These are phyloP conservation scores for Ogataea degrootiae DNA, from an alignment of 805 yeast species.

Conservation along the genomic window DNA sequence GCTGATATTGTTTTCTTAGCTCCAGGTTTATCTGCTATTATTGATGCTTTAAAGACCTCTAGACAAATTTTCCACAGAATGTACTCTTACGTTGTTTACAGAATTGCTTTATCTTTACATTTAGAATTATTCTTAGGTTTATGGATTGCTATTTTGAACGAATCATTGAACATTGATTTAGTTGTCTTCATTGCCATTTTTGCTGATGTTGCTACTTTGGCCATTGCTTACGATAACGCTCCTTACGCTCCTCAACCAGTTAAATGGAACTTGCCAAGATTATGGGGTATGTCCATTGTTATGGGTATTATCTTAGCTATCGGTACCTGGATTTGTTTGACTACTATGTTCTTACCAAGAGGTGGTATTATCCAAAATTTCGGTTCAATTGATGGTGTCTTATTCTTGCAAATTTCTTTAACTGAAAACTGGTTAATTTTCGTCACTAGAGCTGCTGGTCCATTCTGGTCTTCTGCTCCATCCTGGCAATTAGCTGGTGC, in stretches of 20 bases:
- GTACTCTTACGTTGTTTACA: constrained; percentile 97
- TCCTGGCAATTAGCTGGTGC: constrained; percentile 97
- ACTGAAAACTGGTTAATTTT: constrained; percentile 97
- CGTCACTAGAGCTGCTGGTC: constrained; percentile 96
- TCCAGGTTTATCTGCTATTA: constrained; percentile 92
- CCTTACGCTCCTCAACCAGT: constrained; percentile 91
- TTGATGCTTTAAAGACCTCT: constrained; percentile 91
- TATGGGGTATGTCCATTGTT: constrained; percentile 93
- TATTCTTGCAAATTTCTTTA: constrained; percentile 89
- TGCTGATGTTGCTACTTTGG: constrained; percentile 95
- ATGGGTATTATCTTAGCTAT: constrained; percentile 83
- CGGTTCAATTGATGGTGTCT: constrained; percentile 89
- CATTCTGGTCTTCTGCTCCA: constrained; percentile 96
- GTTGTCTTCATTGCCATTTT: constrained; percentile 95
- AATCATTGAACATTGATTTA: constrained; percentile 80
- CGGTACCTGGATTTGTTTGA: constrained; percentile 92
- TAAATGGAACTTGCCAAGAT: constrained; percentile 94
- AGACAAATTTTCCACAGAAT: constrained; percentile 98
- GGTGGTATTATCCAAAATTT: constrained; percentile 96
- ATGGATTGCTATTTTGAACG: constrained; percentile 93
- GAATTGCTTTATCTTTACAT: constrained; percentile 93
- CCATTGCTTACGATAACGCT: constrained; percentile 97
- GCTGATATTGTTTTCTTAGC: constrained; percentile 95
- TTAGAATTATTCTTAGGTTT: constrained; percentile 92
- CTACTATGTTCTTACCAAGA: constrained; percentile 85